Evolutionary conservation across 495 filamentous ascomycete species (phyloP).

Genomic region (Penicilliopsis zonata): DNA sequence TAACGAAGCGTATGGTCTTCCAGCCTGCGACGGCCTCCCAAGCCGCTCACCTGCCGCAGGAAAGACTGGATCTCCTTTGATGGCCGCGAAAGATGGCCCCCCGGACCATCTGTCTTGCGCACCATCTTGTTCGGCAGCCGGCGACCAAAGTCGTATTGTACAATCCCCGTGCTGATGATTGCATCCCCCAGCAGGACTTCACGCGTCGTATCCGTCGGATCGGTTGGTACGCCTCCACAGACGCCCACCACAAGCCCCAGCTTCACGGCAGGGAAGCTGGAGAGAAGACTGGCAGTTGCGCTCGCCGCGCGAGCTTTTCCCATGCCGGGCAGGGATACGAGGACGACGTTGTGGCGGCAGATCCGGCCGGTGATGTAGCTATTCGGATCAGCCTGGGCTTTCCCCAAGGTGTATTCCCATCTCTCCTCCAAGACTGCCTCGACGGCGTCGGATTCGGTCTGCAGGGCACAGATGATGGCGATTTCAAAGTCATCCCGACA

Average conservation of each 20-base stretch:
- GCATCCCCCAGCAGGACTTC: slow-evolving; percentile 30
- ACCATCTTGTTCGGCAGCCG: slow-evolving; percentile 12
- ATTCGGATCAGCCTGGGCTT: slow-evolving; percentile 12
- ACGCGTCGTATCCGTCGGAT: background rate
- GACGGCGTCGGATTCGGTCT: slow-evolving; percentile 19
- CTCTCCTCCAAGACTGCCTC: slow-evolving; percentile 9
- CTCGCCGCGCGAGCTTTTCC: slow-evolving; percentile 15
- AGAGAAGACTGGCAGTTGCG: slow-evolving; percentile 10
- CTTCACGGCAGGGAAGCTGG: slow-evolving; percentile 11
- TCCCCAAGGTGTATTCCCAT: slow-evolving; percentile 13
- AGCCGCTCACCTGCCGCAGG: slow-evolving; percentile 3
- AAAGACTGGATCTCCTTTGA: slow-evolving; percentile 18
- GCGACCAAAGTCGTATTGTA: slow-evolving; percentile 22
- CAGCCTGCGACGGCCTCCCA: background rate
- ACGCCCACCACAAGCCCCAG: slow-evolving; percentile 13
- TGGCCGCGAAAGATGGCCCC: slow-evolving; percentile 13
- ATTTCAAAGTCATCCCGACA: slow-evolving; percentile 13
- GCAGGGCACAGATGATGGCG: slow-evolving; percentile 25
- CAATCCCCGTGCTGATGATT: slow-evolving; percentile 22
- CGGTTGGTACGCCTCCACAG: slow-evolving; percentile 13
- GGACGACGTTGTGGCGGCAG: slow-evolving; percentile 17
- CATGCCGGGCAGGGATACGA: slow-evolving; percentile 12
- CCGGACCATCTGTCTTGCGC: slow-evolving; percentile 8
- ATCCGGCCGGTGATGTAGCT: slow-evolving; percentile 12
- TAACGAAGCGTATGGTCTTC: background rate